Evolutionary conservation across 176 grass and related monocot genomes (phyloP), one percentile per base, ranked within the genome.

Genomic region (Cocos nucifera): DNA sequence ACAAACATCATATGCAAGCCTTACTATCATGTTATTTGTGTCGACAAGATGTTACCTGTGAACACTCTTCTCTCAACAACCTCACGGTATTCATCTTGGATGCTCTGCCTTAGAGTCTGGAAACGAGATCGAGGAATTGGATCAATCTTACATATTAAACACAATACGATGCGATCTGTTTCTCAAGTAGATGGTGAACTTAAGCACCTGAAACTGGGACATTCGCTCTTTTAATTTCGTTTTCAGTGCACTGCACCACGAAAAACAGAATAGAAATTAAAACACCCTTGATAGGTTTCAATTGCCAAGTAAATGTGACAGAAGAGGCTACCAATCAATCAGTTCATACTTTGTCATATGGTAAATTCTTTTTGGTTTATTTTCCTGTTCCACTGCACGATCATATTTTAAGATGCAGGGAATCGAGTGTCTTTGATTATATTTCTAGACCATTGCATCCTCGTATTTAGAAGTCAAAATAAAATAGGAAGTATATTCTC

Each of bases 171-270:
- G 35, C 35, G 10, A 1, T 44, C 35, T 44, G 2, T 44, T 44
- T 44, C 35, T 44, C 10, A 14, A 44, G 14, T 12, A 44, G 10
- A 6, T 23, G 16, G 44, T 21, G 70, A 59, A 15, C n/a, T 17
- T 24, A 5, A 21, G 51, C 19, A 77, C 73, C 67, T 82, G 79
- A 62, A 82, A 82, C 24, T 82, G 66, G 17, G 67, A 51, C 29
- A 82, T 72, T 28, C 61, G 55, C 48, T 82, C 79, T 76, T 82
- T 82, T 23, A 82, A 57, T 64, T 70, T 75, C 56, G 72, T 82
- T 61, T 77, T 82, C 26, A 82, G 50, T 62, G 67, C 66, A 26
- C 79, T 77, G 73, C 32, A 67, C 2, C 15, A 59, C 29, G 32
- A 54, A 53, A 50, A 61, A 15, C 53, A 15, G 15, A 54, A 44